Percentiles rank a stretch among this genome's conserved stretches.
Conservation (phyloP, 768 basidiomycete genomes). For the Lactarius pseudohatsudake region DNA sequence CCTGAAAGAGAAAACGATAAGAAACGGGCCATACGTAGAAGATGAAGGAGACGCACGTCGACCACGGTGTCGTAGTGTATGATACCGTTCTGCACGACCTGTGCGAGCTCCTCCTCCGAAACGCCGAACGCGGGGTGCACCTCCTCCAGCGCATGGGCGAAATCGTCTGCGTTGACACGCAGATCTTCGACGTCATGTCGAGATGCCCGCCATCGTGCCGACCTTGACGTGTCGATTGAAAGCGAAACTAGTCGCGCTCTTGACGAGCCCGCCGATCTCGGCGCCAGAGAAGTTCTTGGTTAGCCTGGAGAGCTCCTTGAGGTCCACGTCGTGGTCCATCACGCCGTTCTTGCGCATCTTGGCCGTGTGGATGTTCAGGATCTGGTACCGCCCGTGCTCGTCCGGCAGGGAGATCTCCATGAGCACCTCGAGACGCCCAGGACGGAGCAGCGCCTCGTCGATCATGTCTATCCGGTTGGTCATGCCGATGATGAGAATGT, state of each 20-base stretch:
- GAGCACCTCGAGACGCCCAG: conserved; percentile 97
- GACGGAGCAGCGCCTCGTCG: conserved; percentile 94
- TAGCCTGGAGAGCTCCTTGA: conserved; percentile 71
- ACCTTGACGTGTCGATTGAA: conserved; percentile 98
- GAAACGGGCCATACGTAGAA: background rate
- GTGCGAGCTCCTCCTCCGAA: conserved; percentile 90
- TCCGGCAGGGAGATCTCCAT: conserved; percentile 99
- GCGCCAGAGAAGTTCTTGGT: conserved; percentile 99
- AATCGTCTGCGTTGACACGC: conserved; percentile 82
- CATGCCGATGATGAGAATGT: conserved; percentile 99
- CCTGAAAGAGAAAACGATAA: conserved; percentile 45
- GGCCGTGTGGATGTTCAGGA: conserved; percentile 89
- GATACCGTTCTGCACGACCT: conserved; percentile 95
- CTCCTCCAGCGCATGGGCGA: conserved; percentile 87
- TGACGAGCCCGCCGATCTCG: conserved; percentile 92
- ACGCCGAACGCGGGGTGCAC: conserved; percentile 98
- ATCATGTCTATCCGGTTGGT: conserved; percentile 99
- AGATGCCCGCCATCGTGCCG: conserved; percentile 95
- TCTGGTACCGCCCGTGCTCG: conserved; percentile 88
- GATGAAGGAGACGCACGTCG: conserved; percentile 57
- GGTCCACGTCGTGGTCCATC: conserved; percentile 83
- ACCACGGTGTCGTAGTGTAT: conserved; percentile 77
- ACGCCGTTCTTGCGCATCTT: conserved; percentile 93
- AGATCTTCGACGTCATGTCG: conserved; percentile 93
- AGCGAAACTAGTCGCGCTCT: conserved; percentile 97